A percentile compares a stretch with the other conserved stretches of the same genome.
phyloP scores from a whole-genome alignment of 805 yeast genomes.

The Yarrowia sp. region DNA sequence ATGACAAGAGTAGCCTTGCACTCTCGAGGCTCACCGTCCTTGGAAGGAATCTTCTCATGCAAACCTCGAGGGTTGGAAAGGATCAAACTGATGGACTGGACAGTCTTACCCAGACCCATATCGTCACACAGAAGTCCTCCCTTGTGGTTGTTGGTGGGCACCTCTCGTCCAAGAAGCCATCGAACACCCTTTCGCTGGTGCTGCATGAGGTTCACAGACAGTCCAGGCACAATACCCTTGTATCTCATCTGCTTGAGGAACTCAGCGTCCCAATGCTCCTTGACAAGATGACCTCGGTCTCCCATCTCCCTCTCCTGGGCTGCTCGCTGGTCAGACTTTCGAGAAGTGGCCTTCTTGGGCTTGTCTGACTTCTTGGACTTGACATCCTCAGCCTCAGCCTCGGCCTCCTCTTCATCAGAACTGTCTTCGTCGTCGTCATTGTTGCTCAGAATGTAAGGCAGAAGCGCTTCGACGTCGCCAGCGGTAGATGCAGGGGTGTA shows the following conservation, averaged over 20 bases:
- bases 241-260: slow-evolving; percentile 27
- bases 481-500: slow-evolving; percentile 29
- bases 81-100: slow-evolving; percentile 75
- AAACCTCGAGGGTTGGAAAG: slow-evolving; percentile 49
- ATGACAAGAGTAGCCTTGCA: slow-evolving; percentile 51
- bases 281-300: slow-evolving; percentile 22
- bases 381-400: background rate
- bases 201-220: slow-evolving; percentile 53
- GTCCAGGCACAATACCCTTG: slow-evolving; percentile 47
- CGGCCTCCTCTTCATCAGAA: slow-evolving; percentile 1
- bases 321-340: slow-evolving; percentile 2
- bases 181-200: slow-evolving; percentile 58
- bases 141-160: slow-evolving; percentile 33
- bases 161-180: slow-evolving; percentile 55
- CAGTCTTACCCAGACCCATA: slow-evolving; percentile 90
- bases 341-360: background rate
- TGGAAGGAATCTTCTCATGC: slow-evolving; percentile 5
- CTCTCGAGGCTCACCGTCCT: slow-evolving; percentile 27
- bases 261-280: slow-evolving; percentile 23
- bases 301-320: slow-evolving; percentile 35
- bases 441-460: slow-evolving; percentile 31
- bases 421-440: slow-evolving; percentile 27
- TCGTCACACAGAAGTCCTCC: slow-evolving; percentile 83
- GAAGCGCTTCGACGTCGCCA: slow-evolving; percentile 16
- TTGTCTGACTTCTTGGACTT: background rate